Conservation (phyloP, 2,329 filamentous ascomycete genomes). For the Gaeumannomyces tritici region DNA sequence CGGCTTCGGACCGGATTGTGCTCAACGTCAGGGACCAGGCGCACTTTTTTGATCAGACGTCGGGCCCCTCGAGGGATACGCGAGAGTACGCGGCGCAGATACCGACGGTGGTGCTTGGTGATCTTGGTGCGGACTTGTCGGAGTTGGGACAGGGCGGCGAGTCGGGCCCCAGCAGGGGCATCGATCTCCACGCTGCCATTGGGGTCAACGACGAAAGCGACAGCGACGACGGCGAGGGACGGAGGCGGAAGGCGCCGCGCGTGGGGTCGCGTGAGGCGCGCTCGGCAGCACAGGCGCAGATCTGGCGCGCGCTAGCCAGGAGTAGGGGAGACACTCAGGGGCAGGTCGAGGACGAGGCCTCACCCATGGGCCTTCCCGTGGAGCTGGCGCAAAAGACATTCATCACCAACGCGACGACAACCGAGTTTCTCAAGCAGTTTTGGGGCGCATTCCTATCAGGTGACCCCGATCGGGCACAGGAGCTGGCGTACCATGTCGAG, state of each 20-base stretch:
- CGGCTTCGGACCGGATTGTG: conserved; percentile 66
- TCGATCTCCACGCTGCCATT: conserved; percentile 54
- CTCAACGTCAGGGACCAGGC: conserved; percentile 85
- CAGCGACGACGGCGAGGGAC: conserved; percentile 50
- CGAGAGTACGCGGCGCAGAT: conserved; percentile 58
- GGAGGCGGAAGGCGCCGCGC: conserved; percentile 15
- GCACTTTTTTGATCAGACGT: conserved; percentile 57
- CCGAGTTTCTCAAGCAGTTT: conserved; percentile 96
- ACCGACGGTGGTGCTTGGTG: conserved; percentile 56
- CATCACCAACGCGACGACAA: conserved; percentile 80
- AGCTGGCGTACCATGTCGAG: conserved; percentile 74
- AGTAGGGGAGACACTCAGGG: conserved; percentile 51
- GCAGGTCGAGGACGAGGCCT: conserved; percentile 33
- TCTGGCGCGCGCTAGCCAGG: conserved; percentile 55
- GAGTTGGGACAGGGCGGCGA: conserved; percentile 34
- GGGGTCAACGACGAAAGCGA: conserved; percentile 63
- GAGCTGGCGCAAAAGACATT: conserved; percentile 49
- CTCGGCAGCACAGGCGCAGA: conserved; percentile 52
- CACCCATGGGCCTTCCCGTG: conserved; percentile 45
- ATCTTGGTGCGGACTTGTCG: conserved; percentile 53
- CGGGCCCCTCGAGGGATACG: conserved; percentile 32
- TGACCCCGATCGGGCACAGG: conserved; percentile 67
- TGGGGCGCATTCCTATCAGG: conserved; percentile 89
- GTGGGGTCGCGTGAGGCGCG: conserved; percentile 64
- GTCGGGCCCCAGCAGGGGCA: conserved; percentile 19